phyloP scores from a whole-genome alignment of 208 protist species.

The Wallacemonas collosoma region DNA sequence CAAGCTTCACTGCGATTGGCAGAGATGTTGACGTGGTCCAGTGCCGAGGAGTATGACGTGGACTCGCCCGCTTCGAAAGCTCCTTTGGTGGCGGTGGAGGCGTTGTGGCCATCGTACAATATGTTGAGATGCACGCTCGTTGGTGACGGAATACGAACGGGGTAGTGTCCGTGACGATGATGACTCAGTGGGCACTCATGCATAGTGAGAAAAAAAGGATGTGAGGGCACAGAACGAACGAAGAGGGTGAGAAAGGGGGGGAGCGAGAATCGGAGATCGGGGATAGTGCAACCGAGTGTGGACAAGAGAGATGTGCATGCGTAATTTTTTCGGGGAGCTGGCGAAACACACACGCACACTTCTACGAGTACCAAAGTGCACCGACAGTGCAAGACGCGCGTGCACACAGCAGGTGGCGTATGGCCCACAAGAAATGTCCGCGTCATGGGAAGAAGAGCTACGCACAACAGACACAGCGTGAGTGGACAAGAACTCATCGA shows the following conservation, averaged over 20 bases:
- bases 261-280: no score
- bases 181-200: background rate
- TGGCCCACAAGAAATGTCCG: no score
- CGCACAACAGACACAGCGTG: no score
- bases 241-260: no score
- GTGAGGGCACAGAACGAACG: background rate
- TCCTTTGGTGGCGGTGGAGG: conserved; percentile 13
- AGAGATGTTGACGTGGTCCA: background rate
- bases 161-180: background rate
- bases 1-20: background rate
- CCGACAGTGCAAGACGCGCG: background rate
- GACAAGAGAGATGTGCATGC: no score
- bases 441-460: no score
- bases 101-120: background rate
- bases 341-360: no score
- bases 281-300: no score
- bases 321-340: no score
- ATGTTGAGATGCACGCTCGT: background rate
- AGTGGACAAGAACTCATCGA: no score
- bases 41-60: background rate
- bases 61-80: conserved; percentile 9
- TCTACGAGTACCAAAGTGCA: no score
- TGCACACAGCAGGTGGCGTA: background rate
- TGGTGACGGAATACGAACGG: conserved; percentile 19
- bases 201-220: background rate